Percentiles rank a stretch among this genome's conserved stretches.
Conservation (phyloP, 2,329 filamentous ascomycete genomes). For the Venturia asperata region DNA sequence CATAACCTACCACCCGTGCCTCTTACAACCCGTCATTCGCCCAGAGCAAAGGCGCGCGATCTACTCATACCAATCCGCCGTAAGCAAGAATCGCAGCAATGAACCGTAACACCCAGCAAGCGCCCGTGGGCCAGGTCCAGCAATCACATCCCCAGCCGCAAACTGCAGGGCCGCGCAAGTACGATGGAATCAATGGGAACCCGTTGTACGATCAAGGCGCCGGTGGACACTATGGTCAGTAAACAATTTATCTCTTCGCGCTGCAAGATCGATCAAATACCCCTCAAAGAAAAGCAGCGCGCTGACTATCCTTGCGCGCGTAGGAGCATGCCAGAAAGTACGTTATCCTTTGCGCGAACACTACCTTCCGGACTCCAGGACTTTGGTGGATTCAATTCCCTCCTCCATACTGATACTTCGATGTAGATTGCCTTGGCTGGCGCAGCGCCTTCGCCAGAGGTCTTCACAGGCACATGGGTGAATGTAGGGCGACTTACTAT, state of each 20-base stretch:
- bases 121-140: conserved; percentile 15
- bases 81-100: conserved; percentile 4
- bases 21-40: background rate
- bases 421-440: conserved; percentile 74
- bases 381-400: conserved; percentile 21
- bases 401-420: conserved; percentile 25
- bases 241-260: too few relatives aligned
- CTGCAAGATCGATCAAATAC: background rate
- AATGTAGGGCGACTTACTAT: conserved; percentile 56
- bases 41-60: background rate
- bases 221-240: conserved; percentile 45
- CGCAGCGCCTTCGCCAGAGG: conserved; percentile 78
- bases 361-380: background rate
- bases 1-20: conserved; percentile 28
- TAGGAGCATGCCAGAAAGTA: conserved; percentile 20
- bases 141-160: conserved; percentile 16
- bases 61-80: background rate
- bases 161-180: conserved; percentile 24
- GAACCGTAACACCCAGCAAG: conserved; percentile 13
- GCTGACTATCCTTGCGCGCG: conserved; percentile 9
- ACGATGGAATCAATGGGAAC: conserved; percentile 45
- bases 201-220: conserved; percentile 41
- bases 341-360: conserved; percentile 18
- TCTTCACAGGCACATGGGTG: conserved; percentile 91
- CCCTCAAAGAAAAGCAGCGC: background rate